Evolutionary conservation across 345 rosid species (phyloP).

Genomic region (Eucalyptus pauciflora): DNA sequence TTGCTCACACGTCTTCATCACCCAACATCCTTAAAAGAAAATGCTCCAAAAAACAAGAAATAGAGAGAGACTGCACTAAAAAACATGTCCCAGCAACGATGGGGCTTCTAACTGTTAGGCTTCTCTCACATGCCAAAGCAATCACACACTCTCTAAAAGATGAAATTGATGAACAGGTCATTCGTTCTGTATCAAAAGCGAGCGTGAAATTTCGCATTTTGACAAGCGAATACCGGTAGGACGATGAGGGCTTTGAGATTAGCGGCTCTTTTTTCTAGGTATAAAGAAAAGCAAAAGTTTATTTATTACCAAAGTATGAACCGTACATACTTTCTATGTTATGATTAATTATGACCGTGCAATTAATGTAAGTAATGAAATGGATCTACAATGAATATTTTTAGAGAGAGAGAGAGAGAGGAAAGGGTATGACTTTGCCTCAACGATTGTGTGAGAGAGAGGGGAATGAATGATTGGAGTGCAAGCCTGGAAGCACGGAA

Average conservation of each 20-base stretch:
- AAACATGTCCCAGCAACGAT: neutral
- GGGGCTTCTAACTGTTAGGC: neutral
- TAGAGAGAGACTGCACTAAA: neutral
- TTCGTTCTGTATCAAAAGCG: too few relatives aligned
- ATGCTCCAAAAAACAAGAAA: neutral
- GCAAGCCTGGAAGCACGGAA: slow-evolving; percentile 1
- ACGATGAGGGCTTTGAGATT: neutral
- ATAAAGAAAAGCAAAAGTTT: neutral
- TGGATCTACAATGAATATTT: neutral
- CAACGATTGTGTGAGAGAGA: neutral
- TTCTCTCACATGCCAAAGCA: neutral
- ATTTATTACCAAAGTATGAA: neutral
- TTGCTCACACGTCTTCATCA: neutral
- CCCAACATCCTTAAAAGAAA: neutral
- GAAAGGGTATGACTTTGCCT: neutral
- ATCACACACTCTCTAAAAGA: neutral
- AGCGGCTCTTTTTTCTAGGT: neutral
- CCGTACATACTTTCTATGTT: neutral
- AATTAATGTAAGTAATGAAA: neutral
- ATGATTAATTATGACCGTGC: neutral
- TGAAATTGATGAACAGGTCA: neutral
- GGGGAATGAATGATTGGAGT: neutral
- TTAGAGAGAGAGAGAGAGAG: neutral
- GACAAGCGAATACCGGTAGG: neutral
- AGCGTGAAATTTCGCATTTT: neutral